phyloP scores from a whole-genome alignment of 495 filamentous ascomycete genomes.

The Beverwykella pulmonaria region DNA sequence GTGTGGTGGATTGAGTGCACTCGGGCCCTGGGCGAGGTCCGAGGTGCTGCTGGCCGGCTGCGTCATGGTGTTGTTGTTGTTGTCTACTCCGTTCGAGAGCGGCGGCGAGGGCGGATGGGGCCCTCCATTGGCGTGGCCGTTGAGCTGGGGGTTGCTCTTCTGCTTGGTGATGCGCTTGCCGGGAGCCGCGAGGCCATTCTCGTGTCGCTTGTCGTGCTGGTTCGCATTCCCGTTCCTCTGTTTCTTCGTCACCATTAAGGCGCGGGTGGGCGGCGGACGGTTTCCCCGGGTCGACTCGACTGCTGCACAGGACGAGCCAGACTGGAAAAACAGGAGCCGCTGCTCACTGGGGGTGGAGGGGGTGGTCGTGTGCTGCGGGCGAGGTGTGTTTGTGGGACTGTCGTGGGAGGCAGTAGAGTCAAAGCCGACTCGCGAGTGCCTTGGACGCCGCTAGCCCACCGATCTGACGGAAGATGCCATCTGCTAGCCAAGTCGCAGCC shows the following conservation, averaged over 20 bases:
- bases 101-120: conserved; percentile 51
- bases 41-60: conserved; percentile 29
- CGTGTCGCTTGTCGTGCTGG: conserved; percentile 77
- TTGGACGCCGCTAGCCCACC: neutral
- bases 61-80: conserved; percentile 34
- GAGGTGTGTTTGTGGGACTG: conserved; percentile 13
- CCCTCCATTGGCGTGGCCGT: conserved; percentile 57
- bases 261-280: conserved; percentile 13
- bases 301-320: conserved; percentile 41
- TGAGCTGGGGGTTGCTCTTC: conserved; percentile 65
- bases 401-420: neutral
- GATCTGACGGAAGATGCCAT: neutral
- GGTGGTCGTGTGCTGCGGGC: conserved; percentile 17
- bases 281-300: conserved; percentile 37
- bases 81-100: conserved; percentile 35
- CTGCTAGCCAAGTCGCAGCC: neutral
- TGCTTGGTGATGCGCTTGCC: conserved; percentile 78
- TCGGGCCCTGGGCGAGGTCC: conserved; percentile 20
- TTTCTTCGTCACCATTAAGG: conserved; percentile 67
- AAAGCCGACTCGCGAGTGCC: neutral
- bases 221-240: conserved; percentile 57
- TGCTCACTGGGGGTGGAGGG: conserved; percentile 32
- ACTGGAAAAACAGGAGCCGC: conserved; percentile 46
- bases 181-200: conserved; percentile 83
- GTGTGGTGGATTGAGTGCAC: neutral